A percentile compares a stretch with the other conserved stretches of the same genome.
Evolutionary conservation across 2,329 filamentous ascomycete species (phyloP).

Genomic region (Ceratocystis smalleyi): DNA sequence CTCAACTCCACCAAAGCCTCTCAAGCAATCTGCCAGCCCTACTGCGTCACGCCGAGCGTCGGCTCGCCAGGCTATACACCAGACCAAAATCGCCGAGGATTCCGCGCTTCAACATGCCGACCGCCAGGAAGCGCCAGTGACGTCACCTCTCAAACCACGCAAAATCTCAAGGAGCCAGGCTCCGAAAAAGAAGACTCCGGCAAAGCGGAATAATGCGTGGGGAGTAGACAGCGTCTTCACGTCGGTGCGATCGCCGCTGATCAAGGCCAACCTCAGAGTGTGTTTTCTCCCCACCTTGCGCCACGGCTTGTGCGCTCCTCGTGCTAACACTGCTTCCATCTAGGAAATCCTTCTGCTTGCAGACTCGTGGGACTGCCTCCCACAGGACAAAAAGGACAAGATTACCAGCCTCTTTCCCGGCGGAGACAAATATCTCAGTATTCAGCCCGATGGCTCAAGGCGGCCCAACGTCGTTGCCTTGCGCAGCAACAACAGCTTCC

Average conservation of each 20-base stretch:
- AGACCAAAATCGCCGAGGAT: neutral
- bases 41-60: neutral
- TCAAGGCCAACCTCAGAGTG: slow-evolving; percentile 13
- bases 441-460: slow-evolving; percentile 24
- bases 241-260: slow-evolving; percentile 8
- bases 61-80: neutral
- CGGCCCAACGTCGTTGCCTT: slow-evolving; percentile 30
- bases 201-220: slow-evolving; percentile 10
- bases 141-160: neutral
- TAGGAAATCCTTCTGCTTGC: slow-evolving; percentile 13
- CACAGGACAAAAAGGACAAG: neutral
- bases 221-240: slow-evolving; percentile 8
- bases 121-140: neutral
- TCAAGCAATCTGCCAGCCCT: neutral
- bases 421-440: slow-evolving; percentile 24
- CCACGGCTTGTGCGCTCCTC: neutral
- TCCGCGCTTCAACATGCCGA: neutral
- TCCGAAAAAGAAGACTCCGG: neutral
- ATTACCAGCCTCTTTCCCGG: slow-evolving; percentile 10
- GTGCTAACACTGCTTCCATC: neutral
- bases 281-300: neutral
- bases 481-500: slow-evolving; percentile 33
- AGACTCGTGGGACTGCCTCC: slow-evolving; percentile 10
- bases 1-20: neutral
- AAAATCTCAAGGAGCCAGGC: neutral